Evolutionary conservation across 495 filamentous ascomycete genomes (phyloP).

Genomic region (Poronia punctata): DNA sequence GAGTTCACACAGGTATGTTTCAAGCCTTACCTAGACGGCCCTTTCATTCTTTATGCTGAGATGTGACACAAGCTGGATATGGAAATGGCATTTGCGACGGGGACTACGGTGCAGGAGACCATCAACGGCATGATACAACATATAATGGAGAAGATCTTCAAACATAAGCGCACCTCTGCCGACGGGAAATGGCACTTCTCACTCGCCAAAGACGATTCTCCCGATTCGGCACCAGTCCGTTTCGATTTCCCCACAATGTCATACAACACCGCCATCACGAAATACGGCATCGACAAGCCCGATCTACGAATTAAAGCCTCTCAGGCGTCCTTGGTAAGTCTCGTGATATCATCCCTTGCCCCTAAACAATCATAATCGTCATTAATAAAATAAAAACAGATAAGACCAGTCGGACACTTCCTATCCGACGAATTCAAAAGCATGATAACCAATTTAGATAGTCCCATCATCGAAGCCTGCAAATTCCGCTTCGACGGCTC

Average conservation of each 20-base stretch:
- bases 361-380: not conserved
- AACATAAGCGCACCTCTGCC: too few species aligned
- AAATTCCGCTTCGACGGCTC: slow-evolving; percentile 44
- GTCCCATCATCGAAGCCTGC: slow-evolving; percentile 66
- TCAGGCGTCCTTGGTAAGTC: slow-evolving; percentile 32
- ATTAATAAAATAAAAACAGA: slow-evolving; percentile 41
- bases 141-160: too few species aligned
- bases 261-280: slow-evolving; percentile 72
- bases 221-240: too few species aligned
- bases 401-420: slow-evolving; percentile 53
- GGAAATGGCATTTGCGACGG: slow-evolving; percentile 78
- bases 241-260: slow-evolving; percentile 43
- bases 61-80: slow-evolving; percentile 62
- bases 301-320: slow-evolving; percentile 56
- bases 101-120: slow-evolving; percentile 62
- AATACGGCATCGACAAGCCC: slow-evolving; percentile 86
- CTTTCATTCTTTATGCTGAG: slow-evolving; percentile 13
- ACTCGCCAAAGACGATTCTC: too few species aligned
- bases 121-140: slow-evolving; percentile 67
- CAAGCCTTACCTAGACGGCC: not conserved
- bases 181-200: too few species aligned
- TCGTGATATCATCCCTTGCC: not conserved
- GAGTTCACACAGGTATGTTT: slow-evolving; percentile 83
- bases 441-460: slow-evolving; percentile 59
- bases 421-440: slow-evolving; percentile 58